Percentiles rank a stretch among this genome's conserved stretches.
Conservation (phyloP, 2,329 filamentous ascomycete genomes). For the Colletotrichum musae region DNA sequence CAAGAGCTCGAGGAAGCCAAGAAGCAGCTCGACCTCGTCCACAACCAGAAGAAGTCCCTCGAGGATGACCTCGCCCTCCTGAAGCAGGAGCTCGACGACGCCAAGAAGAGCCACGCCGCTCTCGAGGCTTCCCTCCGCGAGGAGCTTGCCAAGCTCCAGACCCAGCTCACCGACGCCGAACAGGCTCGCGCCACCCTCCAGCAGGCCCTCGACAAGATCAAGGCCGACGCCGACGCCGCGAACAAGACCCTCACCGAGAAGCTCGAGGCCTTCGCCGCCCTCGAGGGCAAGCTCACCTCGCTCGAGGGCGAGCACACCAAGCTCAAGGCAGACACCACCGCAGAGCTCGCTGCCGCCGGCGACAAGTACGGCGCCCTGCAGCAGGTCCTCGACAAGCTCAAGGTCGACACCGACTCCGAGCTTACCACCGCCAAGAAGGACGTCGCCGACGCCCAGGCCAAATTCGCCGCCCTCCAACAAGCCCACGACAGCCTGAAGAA, state of each 20-base stretch:
- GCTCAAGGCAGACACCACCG: slow-evolving; percentile 47
- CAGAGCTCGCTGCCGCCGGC: slow-evolving; percentile 43
- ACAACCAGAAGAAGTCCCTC: slow-evolving; percentile 50
- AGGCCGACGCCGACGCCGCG: slow-evolving; percentile 50
- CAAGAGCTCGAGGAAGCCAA: slow-evolving; percentile 43
- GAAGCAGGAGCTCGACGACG: slow-evolving; percentile 52
- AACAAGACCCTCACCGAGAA: slow-evolving; percentile 47
- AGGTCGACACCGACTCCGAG: slow-evolving; percentile 45
- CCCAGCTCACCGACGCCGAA: slow-evolving; percentile 51
- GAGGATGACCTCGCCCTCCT: slow-evolving; percentile 51
- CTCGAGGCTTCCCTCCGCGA: slow-evolving; percentile 50
- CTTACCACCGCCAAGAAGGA: slow-evolving; percentile 51
- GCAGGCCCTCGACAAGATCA: slow-evolving; percentile 48
- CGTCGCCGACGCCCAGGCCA: slow-evolving; percentile 50
- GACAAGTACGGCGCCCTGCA: slow-evolving; percentile 42
- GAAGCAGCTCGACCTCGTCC: slow-evolving; percentile 49
- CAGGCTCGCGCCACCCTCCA: slow-evolving; percentile 52
- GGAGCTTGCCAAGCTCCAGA: slow-evolving; percentile 51
- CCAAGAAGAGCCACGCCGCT: slow-evolving; percentile 52
- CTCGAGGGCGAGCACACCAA: slow-evolving; percentile 47
- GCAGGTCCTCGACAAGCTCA: slow-evolving; percentile 45
- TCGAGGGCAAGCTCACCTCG: slow-evolving; percentile 47
- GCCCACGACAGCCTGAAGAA: slow-evolving; percentile 47
- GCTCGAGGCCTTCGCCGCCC: slow-evolving; percentile 47
- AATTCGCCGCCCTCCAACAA: slow-evolving; percentile 47